Percentiles rank a stretch among this genome's conserved stretches.
These are phyloP conservation scores for Mucor sp. DNA, from an alignment of 371 early-diverging fungal species.

Conservation along the genomic window DNA sequence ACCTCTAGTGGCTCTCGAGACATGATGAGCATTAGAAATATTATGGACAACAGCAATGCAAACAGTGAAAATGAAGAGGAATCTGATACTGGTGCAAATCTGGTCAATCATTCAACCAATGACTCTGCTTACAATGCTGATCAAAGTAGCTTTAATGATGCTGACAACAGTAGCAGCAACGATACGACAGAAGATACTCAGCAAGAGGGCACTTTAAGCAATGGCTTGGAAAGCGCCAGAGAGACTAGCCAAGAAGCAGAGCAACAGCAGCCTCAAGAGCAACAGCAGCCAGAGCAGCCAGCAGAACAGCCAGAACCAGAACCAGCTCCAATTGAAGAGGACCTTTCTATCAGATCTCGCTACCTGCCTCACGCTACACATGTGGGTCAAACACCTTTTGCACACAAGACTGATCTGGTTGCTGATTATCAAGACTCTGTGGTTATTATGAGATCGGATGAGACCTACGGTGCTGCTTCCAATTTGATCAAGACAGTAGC, in stretches of 20 bases:
- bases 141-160: not conserved
- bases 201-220: not conserved
- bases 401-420: not conserved
- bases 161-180: not conserved
- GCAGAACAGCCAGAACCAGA: not conserved
- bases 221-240: not conserved
- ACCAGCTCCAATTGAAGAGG: not conserved
- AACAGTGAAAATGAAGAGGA: not conserved
- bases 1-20: not conserved
- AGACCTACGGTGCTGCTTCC: not conserved
- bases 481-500: conserved; percentile 1
- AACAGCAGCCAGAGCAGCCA: too few species aligned
- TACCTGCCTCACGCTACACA: not conserved
- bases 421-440: conserved; percentile 4
- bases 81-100: not conserved
- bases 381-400: not conserved
- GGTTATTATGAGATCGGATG: not conserved
- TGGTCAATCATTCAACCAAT: not conserved
- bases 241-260: not conserved
- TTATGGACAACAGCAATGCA: not conserved
- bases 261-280: too few species aligned
- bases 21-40: not conserved
- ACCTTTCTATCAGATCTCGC: not conserved
- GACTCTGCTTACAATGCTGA: not conserved
- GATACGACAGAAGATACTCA: not conserved